phyloP scores from a whole-genome alignment of 495 filamentous ascomycete genomes.

The Aspergillus wentii region DNA sequence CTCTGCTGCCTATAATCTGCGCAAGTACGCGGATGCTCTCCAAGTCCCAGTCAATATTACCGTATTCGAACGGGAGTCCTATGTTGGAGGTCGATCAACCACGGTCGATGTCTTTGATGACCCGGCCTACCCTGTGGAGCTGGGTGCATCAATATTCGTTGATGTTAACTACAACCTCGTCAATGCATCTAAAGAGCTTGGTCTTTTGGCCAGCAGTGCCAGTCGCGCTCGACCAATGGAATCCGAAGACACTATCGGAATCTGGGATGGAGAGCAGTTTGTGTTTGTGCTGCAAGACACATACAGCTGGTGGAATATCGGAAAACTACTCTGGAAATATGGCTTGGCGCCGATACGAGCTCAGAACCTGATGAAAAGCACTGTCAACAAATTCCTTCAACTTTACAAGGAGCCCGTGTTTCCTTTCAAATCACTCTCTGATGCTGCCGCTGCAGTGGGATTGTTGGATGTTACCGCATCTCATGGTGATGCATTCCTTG shows the following conservation, averaged over 20 bases:
- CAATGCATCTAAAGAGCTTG: slow-evolving; percentile 67
- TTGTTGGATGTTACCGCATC: slow-evolving; percentile 58
- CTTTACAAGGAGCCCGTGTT: slow-evolving; percentile 81
- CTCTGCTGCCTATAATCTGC: slow-evolving; percentile 79
- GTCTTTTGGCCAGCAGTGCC: slow-evolving; percentile 45
- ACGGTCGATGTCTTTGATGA: slow-evolving; percentile 79
- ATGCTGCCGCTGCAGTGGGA: slow-evolving; percentile 58
- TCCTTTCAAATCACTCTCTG: slow-evolving; percentile 72
- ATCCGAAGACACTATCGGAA: slow-evolving; percentile 52
- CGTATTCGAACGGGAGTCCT: slow-evolving; percentile 75
- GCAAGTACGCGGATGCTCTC: slow-evolving; percentile 55
- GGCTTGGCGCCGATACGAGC: slow-evolving; percentile 73
- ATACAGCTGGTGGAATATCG: slow-evolving; percentile 72
- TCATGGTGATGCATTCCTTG: slow-evolving; percentile 68
- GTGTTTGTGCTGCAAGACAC: slow-evolving; percentile 58
- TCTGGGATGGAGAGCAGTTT: slow-evolving; percentile 81
- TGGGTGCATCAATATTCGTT: slow-evolving; percentile 92
- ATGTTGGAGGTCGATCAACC: slow-evolving; percentile 83
- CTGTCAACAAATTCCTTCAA: slow-evolving; percentile 67
- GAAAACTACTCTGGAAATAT: slow-evolving; percentile 80
- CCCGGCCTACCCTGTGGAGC: slow-evolving; percentile 66
- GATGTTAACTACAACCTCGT: slow-evolving; percentile 77
- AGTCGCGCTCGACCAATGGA: slow-evolving; percentile 30
- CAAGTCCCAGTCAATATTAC: slow-evolving; percentile 67
- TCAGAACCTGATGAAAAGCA: slow-evolving; percentile 64